Conservation (phyloP, 2,329 filamentous ascomycete species). For the Aspergillus quadricinctus region DNA sequence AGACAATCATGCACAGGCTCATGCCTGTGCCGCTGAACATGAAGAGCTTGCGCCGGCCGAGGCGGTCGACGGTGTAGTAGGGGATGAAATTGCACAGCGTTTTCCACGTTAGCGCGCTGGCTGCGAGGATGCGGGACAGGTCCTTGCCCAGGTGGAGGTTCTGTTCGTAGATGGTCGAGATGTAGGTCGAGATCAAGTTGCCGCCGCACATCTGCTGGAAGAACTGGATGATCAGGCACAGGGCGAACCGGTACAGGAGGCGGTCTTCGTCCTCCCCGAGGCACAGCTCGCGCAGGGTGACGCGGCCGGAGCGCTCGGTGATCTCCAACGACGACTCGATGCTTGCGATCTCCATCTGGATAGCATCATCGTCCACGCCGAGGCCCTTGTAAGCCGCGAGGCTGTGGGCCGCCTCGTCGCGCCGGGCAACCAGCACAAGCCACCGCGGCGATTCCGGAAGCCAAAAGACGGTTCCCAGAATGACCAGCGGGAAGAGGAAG, state of each 20-base stretch:
- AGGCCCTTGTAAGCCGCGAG: constrained; percentile 13
- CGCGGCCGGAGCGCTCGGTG: constrained; percentile 36
- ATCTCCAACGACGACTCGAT: constrained; percentile 44
- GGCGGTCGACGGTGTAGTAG: constrained; percentile 13
- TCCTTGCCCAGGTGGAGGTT: constrained; percentile 6
- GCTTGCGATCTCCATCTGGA: constrained; percentile 43
- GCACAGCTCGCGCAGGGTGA: constrained; percentile 27
- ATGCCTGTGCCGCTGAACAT: constrained; percentile 17
- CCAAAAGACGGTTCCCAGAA: constrained; percentile 24
- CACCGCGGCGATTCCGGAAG: constrained; percentile 36
- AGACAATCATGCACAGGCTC: constrained; percentile 11
- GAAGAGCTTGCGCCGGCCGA: constrained; percentile 14
- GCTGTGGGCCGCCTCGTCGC: constrained; percentile 19
- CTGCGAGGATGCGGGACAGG: constrained; percentile 11
- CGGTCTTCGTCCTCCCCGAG: constrained; percentile 46
- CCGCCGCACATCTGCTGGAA: constrained; percentile 39
- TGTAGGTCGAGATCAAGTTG: constrained; percentile 41
- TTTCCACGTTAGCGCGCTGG: constrained; percentile 15
- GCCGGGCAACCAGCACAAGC: constrained; percentile 24
- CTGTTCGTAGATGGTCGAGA: constrained; percentile 12
- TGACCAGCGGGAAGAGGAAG: constrained; percentile 25
- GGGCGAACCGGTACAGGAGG: constrained; percentile 45
- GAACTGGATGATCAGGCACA: constrained; percentile 48
- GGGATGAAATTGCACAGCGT: constrained; percentile 12
- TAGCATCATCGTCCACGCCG: constrained; percentile 29